phyloP scores from a whole-genome alignment of 2,329 filamentous ascomycete genomes.

The Cladosporium austrohemisphaericum region DNA sequence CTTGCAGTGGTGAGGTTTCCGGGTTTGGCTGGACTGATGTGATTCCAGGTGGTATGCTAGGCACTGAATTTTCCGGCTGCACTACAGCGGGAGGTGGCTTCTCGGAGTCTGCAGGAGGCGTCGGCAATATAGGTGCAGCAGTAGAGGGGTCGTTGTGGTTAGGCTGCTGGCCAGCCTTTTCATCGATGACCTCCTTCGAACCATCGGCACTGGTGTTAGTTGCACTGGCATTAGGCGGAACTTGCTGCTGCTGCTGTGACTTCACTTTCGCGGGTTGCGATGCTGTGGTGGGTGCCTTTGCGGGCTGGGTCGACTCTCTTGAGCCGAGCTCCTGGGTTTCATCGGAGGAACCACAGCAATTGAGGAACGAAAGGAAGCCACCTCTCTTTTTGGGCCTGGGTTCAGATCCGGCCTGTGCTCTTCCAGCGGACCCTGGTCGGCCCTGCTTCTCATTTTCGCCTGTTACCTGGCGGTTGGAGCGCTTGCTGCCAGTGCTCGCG shows the following conservation, averaged over 20 bases:
- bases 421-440: conserved; percentile 31
- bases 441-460: conserved; percentile 36
- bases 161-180: conserved; percentile 34
- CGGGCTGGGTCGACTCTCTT: conserved; percentile 49
- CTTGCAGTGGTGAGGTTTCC: conserved; percentile 13
- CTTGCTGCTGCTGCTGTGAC: conserved; percentile 50
- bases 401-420: conserved; percentile 29
- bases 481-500: conserved; percentile 45
- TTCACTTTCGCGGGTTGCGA: conserved; percentile 34
- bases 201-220: conserved; percentile 43
- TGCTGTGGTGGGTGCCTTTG: conserved; percentile 38
- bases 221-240: conserved; percentile 36
- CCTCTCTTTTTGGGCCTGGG: conserved; percentile 41
- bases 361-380: conserved; percentile 52
- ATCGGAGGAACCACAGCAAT: conserved; percentile 64
- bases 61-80: conserved; percentile 11
- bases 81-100: conserved; percentile 16
- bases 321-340: conserved; percentile 54
- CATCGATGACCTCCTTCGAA: conserved; percentile 44
- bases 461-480: conserved; percentile 36
- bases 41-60: conserved; percentile 9
- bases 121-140: conserved; percentile 14
- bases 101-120: conserved; percentile 18
- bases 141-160: conserved; percentile 12
- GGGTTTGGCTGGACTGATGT: conserved; percentile 15